Conservation (phyloP, 1,284 basidiomycete genomes). For the Marasmius sp. region DNA sequence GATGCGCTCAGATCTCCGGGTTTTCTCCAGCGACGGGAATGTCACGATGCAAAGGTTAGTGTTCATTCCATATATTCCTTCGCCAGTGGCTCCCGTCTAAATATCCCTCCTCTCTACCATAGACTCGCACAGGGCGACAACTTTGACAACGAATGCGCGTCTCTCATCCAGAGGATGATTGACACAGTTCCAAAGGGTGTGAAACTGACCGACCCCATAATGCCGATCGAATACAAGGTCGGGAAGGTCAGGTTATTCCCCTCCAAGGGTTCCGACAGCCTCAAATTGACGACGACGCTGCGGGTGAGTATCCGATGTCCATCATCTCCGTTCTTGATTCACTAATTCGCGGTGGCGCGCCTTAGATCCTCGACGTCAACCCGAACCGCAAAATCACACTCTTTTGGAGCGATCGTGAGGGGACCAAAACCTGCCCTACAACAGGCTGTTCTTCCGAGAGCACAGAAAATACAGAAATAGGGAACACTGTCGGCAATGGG, state of each 20-base stretch:
- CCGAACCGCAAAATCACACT: neutral
- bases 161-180: slow-evolving; percentile 12
- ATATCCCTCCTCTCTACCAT: neutral
- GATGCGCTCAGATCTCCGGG: slow-evolving; percentile 34
- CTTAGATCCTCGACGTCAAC: neutral
- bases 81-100: too few relatives aligned
- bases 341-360: neutral
- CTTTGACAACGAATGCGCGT: slow-evolving; percentile 7
- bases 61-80: too few relatives aligned
- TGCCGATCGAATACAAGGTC: slow-evolving; percentile 9
- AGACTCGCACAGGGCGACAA: neutral
- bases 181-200: slow-evolving; percentile 15
- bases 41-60: slow-evolving; percentile 32
- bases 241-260: neutral
- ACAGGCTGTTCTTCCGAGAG: neutral
- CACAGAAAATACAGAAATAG: neutral
- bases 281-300: neutral
- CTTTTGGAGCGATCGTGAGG: slow-evolving; percentile 3
- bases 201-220: slow-evolving; percentile 4
- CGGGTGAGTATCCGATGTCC: neutral
- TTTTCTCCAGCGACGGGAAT: slow-evolving; percentile 37
- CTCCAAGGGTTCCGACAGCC: neutral
- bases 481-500: neutral
- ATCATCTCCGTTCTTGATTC: neutral
- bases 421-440: neutral